These are phyloP conservation scores for Lanmaoa pseudosensibilis DNA, from an alignment of 768 basidiomycete species.

Conservation along the genomic window DNA sequence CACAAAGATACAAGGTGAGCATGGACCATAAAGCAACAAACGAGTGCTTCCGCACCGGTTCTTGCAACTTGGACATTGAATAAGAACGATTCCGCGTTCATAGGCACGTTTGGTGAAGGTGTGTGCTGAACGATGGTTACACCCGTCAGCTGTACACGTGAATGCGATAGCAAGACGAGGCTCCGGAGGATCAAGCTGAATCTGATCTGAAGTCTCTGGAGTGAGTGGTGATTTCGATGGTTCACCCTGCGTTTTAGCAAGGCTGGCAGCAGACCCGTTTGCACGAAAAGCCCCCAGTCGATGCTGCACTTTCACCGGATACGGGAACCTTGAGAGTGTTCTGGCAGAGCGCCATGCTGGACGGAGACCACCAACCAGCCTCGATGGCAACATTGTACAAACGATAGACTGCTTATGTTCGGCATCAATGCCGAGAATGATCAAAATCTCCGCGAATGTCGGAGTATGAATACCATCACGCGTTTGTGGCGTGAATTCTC, in stretches of 20 bases:
- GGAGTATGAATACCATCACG: slow-evolving; percentile 25
- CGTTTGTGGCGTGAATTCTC: slow-evolving; percentile 29
- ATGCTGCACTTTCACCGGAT: slow-evolving; percentile 39
- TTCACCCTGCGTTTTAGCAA: not conserved
- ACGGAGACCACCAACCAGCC: slow-evolving; percentile 45
- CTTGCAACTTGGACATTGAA: slow-evolving; percentile 89
- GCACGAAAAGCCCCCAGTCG: slow-evolving; percentile 30
- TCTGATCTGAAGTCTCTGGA: slow-evolving; percentile 5
- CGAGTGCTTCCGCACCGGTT: slow-evolving; percentile 58
- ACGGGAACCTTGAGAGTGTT: slow-evolving; percentile 35
- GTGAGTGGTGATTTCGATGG: not conserved
- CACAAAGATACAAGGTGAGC: not conserved
- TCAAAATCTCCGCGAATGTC: slow-evolving; percentile 17
- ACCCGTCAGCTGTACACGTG: slow-evolving; percentile 78
- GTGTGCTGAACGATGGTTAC: slow-evolving; percentile 81
- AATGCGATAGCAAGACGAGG: slow-evolving; percentile 76
- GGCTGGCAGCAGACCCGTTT: slow-evolving; percentile 14
- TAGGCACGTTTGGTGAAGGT: slow-evolving; percentile 86
- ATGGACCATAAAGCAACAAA: not conserved
- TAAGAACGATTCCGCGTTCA: slow-evolving; percentile 82
- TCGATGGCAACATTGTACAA: slow-evolving; percentile 48
- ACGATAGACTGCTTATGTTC: no score
- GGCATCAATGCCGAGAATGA: slow-evolving; percentile 13
- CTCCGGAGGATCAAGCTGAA: slow-evolving; percentile 44
- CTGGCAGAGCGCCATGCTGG: slow-evolving; percentile 44